phyloP scores from a whole-genome alignment of 768 basidiomycete species.

The Rhizopogon sp. region DNA sequence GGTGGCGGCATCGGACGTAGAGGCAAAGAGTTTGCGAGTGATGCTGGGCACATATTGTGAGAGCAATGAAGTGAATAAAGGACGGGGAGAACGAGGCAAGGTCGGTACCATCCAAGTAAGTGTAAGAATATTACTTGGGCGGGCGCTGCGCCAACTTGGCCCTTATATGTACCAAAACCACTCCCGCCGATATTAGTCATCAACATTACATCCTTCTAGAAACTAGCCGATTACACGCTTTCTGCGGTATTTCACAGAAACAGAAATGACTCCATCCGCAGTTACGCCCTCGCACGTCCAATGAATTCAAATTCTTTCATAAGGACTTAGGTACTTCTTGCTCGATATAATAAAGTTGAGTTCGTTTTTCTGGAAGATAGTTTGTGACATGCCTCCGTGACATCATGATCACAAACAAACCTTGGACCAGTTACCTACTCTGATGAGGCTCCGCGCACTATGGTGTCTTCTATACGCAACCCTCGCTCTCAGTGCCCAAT shows the following conservation, averaged over 20 bases:
- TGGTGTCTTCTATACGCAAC: slow-evolving; percentile 2
- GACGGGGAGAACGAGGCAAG: slow-evolving; percentile 36
- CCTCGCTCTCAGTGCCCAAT: slow-evolving; percentile 10
- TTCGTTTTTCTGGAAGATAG: too few relatives aligned
- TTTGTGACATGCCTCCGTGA: too few relatives aligned
- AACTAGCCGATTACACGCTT: too few relatives aligned
- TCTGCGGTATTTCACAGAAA: too few relatives aligned
- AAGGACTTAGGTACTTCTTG: too few relatives aligned
- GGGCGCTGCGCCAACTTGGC: not conserved
- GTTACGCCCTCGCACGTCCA: too few relatives aligned
- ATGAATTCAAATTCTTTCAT: too few relatives aligned
- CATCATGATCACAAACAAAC: too few relatives aligned
- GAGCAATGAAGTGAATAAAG: slow-evolving; percentile 36
- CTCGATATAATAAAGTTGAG: too few relatives aligned
- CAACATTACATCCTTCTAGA: not conserved
- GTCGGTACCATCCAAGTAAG: slow-evolving; percentile 35
- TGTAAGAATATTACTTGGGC: not conserved
- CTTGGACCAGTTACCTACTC: too few relatives aligned
- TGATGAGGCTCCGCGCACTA: not conserved
- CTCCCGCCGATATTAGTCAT: not conserved
- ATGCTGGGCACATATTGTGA: slow-evolving; percentile 41
- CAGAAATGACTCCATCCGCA: too few relatives aligned
- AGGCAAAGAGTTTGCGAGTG: slow-evolving; percentile 18
- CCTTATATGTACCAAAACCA: not conserved
- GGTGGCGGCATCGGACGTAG: not conserved